phyloP scores from a whole-genome alignment of 2,329 filamentous ascomycete species.

The Tolypocladium tundrense region DNA sequence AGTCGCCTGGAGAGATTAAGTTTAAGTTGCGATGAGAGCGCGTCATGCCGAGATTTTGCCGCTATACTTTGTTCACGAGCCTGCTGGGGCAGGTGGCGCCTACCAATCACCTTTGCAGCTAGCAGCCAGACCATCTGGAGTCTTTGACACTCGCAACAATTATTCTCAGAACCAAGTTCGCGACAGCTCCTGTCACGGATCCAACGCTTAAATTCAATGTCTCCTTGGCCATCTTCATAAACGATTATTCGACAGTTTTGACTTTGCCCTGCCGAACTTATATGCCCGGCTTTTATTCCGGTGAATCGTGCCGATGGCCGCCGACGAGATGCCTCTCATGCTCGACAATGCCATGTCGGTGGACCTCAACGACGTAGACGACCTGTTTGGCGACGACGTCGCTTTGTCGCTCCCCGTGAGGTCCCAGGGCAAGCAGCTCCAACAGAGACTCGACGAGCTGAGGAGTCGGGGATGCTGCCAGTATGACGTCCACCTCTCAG shows the following conservation, averaged over 20 bases:
- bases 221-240: not conserved
- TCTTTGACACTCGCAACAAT: not conserved
- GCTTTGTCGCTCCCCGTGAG: constrained; percentile 43
- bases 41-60: not conserved
- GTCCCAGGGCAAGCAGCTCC: constrained; percentile 47
- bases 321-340: constrained; percentile 33
- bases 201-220: not conserved
- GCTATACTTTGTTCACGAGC: not conserved
- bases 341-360: constrained; percentile 34
- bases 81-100: not conserved
- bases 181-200: not conserved
- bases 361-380: constrained; percentile 53
- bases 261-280: not conserved
- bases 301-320: constrained; percentile 16
- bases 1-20: too few species aligned
- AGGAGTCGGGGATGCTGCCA: constrained; percentile 68
- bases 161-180: not conserved
- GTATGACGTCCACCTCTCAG: constrained; percentile 36
- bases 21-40: too few species aligned
- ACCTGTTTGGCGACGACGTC: constrained; percentile 65
- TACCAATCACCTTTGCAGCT: not conserved
- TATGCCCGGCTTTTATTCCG: not conserved
- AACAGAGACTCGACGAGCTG: constrained; percentile 66
- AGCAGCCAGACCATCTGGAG: not conserved
- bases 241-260: not conserved